These are phyloP conservation scores for Tricharina praecox DNA, from an alignment of 495 filamentous ascomycete species.

Conservation along the genomic window DNA sequence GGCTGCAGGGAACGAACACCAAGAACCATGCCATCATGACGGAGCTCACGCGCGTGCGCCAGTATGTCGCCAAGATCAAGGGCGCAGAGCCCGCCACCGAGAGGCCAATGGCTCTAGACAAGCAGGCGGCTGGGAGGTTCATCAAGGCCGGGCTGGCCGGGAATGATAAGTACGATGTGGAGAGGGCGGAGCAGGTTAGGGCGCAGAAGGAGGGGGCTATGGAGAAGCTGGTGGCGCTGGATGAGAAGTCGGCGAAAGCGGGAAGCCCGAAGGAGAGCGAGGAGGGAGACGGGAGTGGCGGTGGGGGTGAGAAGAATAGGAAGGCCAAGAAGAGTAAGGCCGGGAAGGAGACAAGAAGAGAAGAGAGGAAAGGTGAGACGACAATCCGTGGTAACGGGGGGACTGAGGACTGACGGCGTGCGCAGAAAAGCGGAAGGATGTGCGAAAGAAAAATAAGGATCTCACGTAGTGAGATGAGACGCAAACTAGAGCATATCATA, in stretches of 20 bases:
- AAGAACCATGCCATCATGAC: conserved; percentile 69
- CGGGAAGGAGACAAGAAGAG: neutral
- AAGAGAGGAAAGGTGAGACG: neutral
- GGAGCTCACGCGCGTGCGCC: conserved; percentile 68
- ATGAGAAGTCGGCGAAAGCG: conserved; percentile 36
- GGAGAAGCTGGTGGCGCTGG: conserved; percentile 33
- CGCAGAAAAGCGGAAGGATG: neutral
- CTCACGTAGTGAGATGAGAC: no score
- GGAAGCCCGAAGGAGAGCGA: neutral
- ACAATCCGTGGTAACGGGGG: neutral
- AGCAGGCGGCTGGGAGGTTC: conserved; percentile 61
- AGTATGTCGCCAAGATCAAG: conserved; percentile 91
- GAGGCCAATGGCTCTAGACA: conserved; percentile 48
- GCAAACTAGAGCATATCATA: no score
- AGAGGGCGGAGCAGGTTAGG: conserved; percentile 37
- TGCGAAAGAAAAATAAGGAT: neutral
- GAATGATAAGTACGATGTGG: conserved; percentile 43
- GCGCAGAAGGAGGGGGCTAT: conserved; percentile 46
- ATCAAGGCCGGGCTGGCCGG: conserved; percentile 59
- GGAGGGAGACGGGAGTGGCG: conserved; percentile 26
- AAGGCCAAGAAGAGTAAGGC: conserved; percentile 6
- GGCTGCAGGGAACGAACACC: conserved; percentile 60
- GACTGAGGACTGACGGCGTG: neutral
- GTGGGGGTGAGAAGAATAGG: conserved; percentile 14
- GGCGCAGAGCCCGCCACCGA: conserved; percentile 35